Evolutionary conservation across 371 early-diverging fungal genomes (phyloP), one percentile per base, ranked within the genome.

Genomic region (Circinella minor): DNA sequence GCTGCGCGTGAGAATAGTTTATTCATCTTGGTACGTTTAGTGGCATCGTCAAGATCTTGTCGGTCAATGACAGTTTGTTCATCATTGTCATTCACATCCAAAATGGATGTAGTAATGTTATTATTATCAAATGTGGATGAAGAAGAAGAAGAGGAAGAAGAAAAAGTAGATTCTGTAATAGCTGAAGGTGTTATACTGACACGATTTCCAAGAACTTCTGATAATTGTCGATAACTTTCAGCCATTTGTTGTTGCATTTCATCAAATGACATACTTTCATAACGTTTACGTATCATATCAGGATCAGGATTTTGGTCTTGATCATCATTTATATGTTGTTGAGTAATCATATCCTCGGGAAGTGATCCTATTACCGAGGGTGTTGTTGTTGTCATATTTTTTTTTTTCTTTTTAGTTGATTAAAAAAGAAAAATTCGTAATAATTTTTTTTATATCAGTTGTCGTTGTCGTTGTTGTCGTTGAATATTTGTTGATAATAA

Each of bases 1-100:
- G 87, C 85, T 20, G 90, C 86, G 55, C 88, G 81, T 27, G 86
- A 73, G 59, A 91, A 80, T 13, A 89, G 59, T 38, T 75, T 74
- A 38, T 80, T 86, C 65, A 90, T 71, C 67, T 78, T 83, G 55
- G 65, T 67, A 37, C 67, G 76, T 74, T 88, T 89, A 38, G 84
- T 82, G 4, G 76, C 78, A 14, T 85, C 81, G 46, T 71, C 71
- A 34, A 71, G 18, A 38, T 71, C 68, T 54, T 55, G 48, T 18
- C 71, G 65, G n/a, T 67, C 69, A 18, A 67, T 49, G 34, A 68
- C 20, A 51, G 39, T 38, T 11, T 70, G 48, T 17, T 60, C 65
- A 37, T 74, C 67, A 36, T 75, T 74, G 39, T 47, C 55, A 13
- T 72, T 67, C 36, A 48, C 63, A 63, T 63, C 43, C 15, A 15